These are phyloP conservation scores for Phytophthora pistaciae DNA, from an alignment of 352 stramenopile species.

Conservation along the genomic window DNA sequence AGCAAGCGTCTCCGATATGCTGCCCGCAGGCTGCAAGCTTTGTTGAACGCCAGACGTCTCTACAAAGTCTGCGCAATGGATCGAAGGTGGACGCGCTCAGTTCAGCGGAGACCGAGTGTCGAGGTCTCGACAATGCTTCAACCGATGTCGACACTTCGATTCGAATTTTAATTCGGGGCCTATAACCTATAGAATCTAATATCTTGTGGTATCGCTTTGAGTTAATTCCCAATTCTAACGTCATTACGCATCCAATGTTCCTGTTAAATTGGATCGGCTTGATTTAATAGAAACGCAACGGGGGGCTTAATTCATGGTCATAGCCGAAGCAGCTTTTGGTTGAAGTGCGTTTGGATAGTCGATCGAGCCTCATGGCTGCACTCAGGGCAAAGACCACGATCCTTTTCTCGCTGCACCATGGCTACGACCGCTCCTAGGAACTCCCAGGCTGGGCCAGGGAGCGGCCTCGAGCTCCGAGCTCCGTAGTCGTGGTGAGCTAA, in stretches of 20 bases:
- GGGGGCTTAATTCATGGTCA: conserved; percentile 20
- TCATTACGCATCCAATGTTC: no score
- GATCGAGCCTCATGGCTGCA: conserved; percentile 3
- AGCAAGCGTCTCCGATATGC: conserved; percentile 15
- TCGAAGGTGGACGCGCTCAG: not conserved
- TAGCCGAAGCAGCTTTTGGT: conserved; percentile 7
- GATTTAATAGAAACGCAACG: conserved; percentile 8
- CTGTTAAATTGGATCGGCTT: not conserved
- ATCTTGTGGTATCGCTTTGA: no score
- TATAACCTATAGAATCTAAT: no score
- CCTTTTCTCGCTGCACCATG: not conserved
- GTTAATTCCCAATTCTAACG: no score
- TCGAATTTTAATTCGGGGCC: no score
- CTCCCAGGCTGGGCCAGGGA: no score
- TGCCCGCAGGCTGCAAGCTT: not conserved
- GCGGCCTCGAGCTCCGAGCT: not conserved
- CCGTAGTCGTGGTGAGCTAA: not conserved
- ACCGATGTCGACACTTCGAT: no score
- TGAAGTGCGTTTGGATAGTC: conserved; percentile 26
- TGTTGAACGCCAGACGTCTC: not conserved
- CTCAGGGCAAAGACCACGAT: not conserved
- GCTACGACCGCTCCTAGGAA: no score
- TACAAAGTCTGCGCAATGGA: no score
- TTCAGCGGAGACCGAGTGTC: not conserved
- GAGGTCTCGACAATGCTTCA: no score